Conservation (phyloP, 2,329 filamentous ascomycete genomes). For the Pyrenochaeta sp. region DNA sequence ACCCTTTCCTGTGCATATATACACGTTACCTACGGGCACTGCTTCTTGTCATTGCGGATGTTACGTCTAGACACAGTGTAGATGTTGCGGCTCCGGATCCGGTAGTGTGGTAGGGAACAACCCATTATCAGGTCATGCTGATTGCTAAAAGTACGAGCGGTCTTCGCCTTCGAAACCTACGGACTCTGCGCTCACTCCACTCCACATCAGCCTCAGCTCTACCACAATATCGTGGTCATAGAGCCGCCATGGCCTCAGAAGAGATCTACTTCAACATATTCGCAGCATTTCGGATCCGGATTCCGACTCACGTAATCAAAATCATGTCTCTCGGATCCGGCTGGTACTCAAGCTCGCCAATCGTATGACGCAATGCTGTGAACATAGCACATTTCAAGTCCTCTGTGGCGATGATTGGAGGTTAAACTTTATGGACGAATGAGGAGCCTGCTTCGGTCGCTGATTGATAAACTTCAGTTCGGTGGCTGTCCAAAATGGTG, state of each 20-base stretch:
- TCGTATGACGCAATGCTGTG: not conserved
- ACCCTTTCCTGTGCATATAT: not conserved
- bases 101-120: not conserved
- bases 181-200: slow-evolving; percentile 1
- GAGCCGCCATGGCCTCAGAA: not conserved
- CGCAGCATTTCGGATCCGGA: not conserved
- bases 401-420: not conserved
- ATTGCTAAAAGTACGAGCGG: slow-evolving; percentile 2
- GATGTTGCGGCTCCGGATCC: not conserved
- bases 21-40: not conserved
- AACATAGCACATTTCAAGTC: not conserved
- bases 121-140: not conserved
- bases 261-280: not conserved
- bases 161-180: slow-evolving; percentile 2
- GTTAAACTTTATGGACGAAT: not conserved
- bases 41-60: not conserved
- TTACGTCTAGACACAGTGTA: not conserved
- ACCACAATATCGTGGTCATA: not conserved
- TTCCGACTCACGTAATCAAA: not conserved
- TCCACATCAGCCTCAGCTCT: not conserved
- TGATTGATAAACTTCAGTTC: not conserved
- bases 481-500: too few relatives aligned
- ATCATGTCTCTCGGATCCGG: not conserved
- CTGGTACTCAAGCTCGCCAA: not conserved
- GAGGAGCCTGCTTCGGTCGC: not conserved